Evolutionary conservation across 768 basidiomycete genomes (phyloP).

Genomic region (Pisolithus marmoratus): DNA sequence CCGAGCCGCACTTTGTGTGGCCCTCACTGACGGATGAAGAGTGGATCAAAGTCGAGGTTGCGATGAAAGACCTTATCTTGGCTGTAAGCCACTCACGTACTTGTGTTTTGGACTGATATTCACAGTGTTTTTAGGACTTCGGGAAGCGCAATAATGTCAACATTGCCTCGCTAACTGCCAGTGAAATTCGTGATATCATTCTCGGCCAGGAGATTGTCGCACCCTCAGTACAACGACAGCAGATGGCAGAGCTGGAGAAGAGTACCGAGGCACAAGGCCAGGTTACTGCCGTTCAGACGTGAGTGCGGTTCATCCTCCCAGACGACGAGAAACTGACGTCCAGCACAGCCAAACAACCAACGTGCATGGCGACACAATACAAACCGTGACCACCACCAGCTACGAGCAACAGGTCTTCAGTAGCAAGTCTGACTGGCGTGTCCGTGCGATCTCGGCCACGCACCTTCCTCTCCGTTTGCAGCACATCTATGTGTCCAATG

Average conservation of each 20-base stretch:
- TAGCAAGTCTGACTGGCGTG: constrained; percentile 99
- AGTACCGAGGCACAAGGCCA: constrained; percentile 90
- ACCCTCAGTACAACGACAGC: constrained; percentile 92
- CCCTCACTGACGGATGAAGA: constrained; percentile 89
- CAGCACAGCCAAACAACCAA: constrained; percentile 82
- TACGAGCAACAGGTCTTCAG: constrained; percentile 99
- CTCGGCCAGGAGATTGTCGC: constrained; percentile 98
- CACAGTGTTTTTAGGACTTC: constrained; percentile 61
- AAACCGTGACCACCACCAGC: constrained; percentile 93
- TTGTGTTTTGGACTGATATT: constrained; percentile 6
- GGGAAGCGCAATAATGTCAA: constrained; percentile 99
- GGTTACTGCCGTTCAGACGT: constrained; percentile 93
- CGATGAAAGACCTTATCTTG: constrained; percentile 94
- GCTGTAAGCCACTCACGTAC: constrained; percentile 43
- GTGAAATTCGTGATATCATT: constrained; percentile 97
- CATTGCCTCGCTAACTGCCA: constrained; percentile 93
- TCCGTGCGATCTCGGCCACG: constrained; percentile 95
- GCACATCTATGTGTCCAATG: constrained; percentile 98
- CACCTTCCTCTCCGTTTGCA: constrained; percentile 94
- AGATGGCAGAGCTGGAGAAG: constrained; percentile 99
- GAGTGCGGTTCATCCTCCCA: constrained; percentile 17
- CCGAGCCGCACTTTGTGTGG: constrained; percentile 98
- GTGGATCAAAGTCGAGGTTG: constrained; percentile 99
- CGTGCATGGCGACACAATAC: constrained; percentile 93
- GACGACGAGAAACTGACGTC: constrained; percentile 6